Conservation (phyloP, 1,139 yeast species). For the Hyphopichia wangnamkhiaoensis region DNA sequence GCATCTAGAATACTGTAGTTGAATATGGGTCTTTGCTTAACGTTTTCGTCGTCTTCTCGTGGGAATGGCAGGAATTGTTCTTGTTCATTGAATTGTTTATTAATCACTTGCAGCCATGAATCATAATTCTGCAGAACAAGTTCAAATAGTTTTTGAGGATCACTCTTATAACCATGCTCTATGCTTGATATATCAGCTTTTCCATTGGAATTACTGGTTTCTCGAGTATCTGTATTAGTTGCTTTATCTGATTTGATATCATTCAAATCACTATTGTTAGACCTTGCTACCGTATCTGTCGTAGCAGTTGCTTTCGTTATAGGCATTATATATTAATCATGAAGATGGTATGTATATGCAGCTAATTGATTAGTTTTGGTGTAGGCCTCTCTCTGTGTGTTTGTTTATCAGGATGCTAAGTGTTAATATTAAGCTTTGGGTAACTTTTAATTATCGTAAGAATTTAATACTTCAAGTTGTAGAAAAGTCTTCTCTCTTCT, state of each 20-base stretch:
- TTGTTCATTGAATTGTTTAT: constrained; percentile 26
- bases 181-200: neutral
- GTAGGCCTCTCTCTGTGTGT: neutral
- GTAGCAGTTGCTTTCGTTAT: constrained; percentile 1
- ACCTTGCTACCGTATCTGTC: neutral
- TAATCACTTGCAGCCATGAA: constrained; percentile 39
- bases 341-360: neutral
- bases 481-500: constrained; percentile 2
- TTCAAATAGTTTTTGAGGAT: constrained; percentile 33
- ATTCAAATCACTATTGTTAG: neutral
- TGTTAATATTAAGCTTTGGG: too few species aligned
- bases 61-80: constrained; percentile 36
- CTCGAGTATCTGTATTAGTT: neutral
- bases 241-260: neutral
- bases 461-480: too few species aligned
- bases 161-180: constrained; percentile 5
- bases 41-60: constrained; percentile 15
- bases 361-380: too few species aligned
- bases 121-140: constrained; percentile 41
- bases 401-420: too few species aligned
- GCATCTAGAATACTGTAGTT: constrained; percentile 35
- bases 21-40: constrained; percentile 23
- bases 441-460: too few species aligned
- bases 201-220: neutral
- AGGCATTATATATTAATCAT: constrained; percentile 10